Conservation (phyloP, 192 early-diverging fungal genomes). For the Coemansia reversa region DNA sequence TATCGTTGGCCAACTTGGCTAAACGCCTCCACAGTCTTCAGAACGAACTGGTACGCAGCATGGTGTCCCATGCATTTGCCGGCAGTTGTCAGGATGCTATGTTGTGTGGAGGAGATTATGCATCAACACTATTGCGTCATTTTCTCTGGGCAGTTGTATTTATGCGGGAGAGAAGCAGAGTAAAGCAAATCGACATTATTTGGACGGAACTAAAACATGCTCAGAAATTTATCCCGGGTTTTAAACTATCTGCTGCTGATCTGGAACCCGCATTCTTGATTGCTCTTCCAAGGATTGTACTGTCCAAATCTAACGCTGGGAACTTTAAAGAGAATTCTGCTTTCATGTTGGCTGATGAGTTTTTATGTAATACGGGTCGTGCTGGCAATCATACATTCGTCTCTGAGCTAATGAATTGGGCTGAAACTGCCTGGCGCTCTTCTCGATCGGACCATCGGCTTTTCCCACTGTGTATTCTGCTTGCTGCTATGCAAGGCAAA, state of each 20-base stretch:
- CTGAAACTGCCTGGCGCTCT: not conserved
- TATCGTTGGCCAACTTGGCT: conserved; percentile 3
- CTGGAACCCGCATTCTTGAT: conserved; percentile 33
- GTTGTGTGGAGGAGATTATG: not conserved
- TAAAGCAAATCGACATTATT: not conserved
- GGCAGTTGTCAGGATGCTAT: too few species aligned
- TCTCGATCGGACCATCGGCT: conserved; percentile 21
- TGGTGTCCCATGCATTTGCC: not conserved
- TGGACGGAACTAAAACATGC: conserved; percentile 17
- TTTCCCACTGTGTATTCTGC: conserved; percentile 21
- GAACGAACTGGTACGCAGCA: not conserved
- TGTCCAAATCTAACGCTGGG: conserved; percentile 16
- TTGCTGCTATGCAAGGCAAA: conserved; percentile 22
- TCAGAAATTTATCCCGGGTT: conserved; percentile 10
- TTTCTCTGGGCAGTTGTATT: conserved; percentile 35
- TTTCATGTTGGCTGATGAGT: conserved; percentile 32
- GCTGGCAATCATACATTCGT: not conserved
- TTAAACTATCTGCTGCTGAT: conserved; percentile 14
- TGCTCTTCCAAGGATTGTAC: conserved; percentile 16
- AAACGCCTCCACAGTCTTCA: conserved; percentile 21
- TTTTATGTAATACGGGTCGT: conserved; percentile 6
- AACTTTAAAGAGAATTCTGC: conserved; percentile 32
- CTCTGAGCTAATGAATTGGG: conserved; percentile 1
- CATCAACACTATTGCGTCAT: conserved; percentile 16
- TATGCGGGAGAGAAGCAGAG: not conserved